Evolutionary conservation across 2,329 filamentous ascomycete genomes (phyloP).

Genomic region (Clonostachys chloroleuca): DNA sequence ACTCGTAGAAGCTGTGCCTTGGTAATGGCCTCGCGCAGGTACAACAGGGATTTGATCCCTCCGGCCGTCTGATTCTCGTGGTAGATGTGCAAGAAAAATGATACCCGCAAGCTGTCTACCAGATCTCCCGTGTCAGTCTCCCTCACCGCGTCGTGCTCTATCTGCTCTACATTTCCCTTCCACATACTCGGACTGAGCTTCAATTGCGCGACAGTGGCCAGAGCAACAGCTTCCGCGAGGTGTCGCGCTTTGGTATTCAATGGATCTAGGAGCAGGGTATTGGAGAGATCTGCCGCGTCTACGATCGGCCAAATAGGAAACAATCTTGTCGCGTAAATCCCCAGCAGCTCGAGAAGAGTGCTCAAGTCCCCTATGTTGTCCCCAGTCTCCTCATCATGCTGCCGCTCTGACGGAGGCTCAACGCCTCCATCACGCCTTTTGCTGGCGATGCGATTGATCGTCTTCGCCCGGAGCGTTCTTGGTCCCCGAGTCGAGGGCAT

Average conservation of each 20-base stretch:
- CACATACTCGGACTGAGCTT: slow-evolving; percentile 26
- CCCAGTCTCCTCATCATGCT: background rate
- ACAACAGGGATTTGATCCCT: slow-evolving; percentile 38
- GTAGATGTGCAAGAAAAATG: slow-evolving; percentile 48
- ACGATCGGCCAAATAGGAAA: slow-evolving; percentile 49
- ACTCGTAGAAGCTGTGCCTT: slow-evolving; percentile 43
- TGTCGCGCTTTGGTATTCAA: slow-evolving; percentile 26
- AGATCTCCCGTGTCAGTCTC: slow-evolving; percentile 15
- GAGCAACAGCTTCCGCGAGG: slow-evolving; percentile 38
- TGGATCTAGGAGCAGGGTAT: slow-evolving; percentile 23
- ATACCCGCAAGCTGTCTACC: slow-evolving; percentile 35
- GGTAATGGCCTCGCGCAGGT: slow-evolving; percentile 45
- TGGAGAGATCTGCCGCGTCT: slow-evolving; percentile 34
- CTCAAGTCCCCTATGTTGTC: background rate
- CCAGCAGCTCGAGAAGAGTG: slow-evolving; percentile 14
- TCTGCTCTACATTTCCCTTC: slow-evolving; percentile 14
- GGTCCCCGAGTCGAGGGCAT: slow-evolving; percentile 38
- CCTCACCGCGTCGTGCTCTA: slow-evolving; percentile 17
- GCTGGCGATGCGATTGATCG: slow-evolving; percentile 31
- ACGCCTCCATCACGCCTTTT: slow-evolving; percentile 6
- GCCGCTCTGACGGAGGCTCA: background rate
- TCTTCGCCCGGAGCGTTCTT: slow-evolving; percentile 36
- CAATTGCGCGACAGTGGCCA: slow-evolving; percentile 43
- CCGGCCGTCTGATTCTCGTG: slow-evolving; percentile 42
- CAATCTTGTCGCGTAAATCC: slow-evolving; percentile 41